These are phyloP conservation scores for Nyssa sinensis DNA, from an alignment of 148 eudicot genomes.

Conservation along the genomic window DNA sequence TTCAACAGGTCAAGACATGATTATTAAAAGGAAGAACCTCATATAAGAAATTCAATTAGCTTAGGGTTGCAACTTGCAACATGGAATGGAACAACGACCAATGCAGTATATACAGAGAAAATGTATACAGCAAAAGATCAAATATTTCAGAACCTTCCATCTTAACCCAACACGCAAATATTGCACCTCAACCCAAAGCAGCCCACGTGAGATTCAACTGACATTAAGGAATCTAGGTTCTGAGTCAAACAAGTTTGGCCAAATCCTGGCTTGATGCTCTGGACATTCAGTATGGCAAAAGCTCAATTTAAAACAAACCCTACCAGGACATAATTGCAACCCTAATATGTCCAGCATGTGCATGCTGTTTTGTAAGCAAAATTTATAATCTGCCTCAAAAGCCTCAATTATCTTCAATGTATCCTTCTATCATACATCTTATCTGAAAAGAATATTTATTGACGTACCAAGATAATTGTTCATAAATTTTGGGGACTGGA, in stretches of 20 bases:
- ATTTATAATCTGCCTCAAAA: neutral
- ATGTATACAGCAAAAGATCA: neutral
- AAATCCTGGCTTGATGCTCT: neutral
- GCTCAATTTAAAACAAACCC: neutral
- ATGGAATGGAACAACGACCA: neutral
- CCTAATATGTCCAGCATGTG: neutral
- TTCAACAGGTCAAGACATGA: no score
- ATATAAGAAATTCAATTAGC: no score
- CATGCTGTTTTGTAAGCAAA: neutral
- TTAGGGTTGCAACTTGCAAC: neutral
- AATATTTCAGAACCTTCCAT: neutral
- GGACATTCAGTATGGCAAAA: neutral
- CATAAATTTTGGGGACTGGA: constrained; percentile 71
- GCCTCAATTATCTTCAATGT: neutral
- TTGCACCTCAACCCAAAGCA: neutral
- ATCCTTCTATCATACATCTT: neutral
- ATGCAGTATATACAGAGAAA: neutral
- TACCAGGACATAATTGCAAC: neutral
- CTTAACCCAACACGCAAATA: neutral
- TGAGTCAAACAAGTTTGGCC: neutral
- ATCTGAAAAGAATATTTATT: neutral
- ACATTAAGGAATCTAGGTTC: no score
- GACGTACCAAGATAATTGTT: constrained; percentile 89
- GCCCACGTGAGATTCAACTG: neutral
- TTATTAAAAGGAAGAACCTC: no score